Base-by-base conservation (phyloP, 2,329 filamentous ascomycete genomes). In the Parafenestella ontariensis region DNA sequence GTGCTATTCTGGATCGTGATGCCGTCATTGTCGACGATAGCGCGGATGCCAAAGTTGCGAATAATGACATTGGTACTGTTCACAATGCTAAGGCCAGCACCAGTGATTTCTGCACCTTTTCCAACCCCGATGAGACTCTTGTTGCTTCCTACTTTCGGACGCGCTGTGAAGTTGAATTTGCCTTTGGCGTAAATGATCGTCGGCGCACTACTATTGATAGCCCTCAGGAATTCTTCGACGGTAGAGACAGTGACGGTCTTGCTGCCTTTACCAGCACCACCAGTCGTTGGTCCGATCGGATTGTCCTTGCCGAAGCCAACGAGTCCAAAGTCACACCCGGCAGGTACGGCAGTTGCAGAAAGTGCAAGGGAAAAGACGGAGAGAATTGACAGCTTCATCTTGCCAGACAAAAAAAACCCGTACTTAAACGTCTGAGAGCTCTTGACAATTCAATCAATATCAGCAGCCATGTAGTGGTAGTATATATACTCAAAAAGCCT, bases 11-110 rank as follows among this genome's bases (percentile, higher is more conserved):
- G 81, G 54, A 88, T 83, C 53, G 80, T 83, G 59, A 89, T 84
- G 54, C 82, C 85, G 62, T 89, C 87, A 26, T 76, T 76, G 21
- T 85, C 85, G 18, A 78, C 66, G 34, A 88, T 86, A 61, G 86
- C 83, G 54, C 80, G 75, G 61, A 88, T 85, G 56, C 80, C 81
- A 52, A 89, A 72, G 78, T 89, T 89, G 29, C 85, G 83, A 54
- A 89, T 71, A 58, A 89, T 88, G 47, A 89, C 84, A 66, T 89
- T 89, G 46, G 73, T 77, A 36, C 77, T 74, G 39, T 76, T 75
- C 58, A 80, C 79, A 69, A 88, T 80, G 54, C 81, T 81, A 34
- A 87, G 73, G 29, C 84, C 85, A 20, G 82, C 66, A 15, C 81
- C 80, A 13, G 54, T 58, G 45, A 74, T 56, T 71, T 78, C 57